These are phyloP conservation scores for Bathelium albidoporum DNA, from an alignment of 495 filamentous ascomycete species.

Conservation along the genomic window DNA sequence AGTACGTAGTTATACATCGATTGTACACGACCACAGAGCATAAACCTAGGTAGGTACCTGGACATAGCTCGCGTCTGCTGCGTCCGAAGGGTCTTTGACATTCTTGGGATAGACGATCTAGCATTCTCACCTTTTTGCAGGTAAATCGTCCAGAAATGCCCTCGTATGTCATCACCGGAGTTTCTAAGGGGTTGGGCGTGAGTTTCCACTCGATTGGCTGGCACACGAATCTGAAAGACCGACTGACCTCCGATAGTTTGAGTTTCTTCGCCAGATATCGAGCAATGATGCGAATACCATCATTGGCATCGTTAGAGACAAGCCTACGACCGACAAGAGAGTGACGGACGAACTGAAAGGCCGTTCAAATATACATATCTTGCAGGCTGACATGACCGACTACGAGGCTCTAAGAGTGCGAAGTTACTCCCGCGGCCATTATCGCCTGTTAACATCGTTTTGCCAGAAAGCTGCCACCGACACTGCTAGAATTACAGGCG, in stretches of 20 bases:
- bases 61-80: no score
- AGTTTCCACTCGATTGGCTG: slow-evolving; percentile 8
- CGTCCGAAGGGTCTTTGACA: background rate
- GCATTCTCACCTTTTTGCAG: background rate
- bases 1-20: no score
- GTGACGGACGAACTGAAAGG: slow-evolving; percentile 13
- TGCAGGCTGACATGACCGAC: slow-evolving; percentile 13
- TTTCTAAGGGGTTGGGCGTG: slow-evolving; percentile 34
- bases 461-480: slow-evolving; percentile 18
- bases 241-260: slow-evolving; percentile 24
- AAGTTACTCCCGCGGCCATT: background rate
- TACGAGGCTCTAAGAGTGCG: slow-evolving; percentile 11
- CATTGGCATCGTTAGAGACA: slow-evolving; percentile 38
- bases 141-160: slow-evolving; percentile 9
- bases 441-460: background rate
- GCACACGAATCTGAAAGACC: background rate
- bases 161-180: slow-evolving; percentile 28
- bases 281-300: slow-evolving; percentile 31
- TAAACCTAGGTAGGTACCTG: no score
- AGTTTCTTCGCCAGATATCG: slow-evolving; percentile 33
- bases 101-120: background rate
- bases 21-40: no score
- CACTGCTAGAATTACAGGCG: slow-evolving; percentile 24
- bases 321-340: slow-evolving; percentile 23
- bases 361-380: slow-evolving; percentile 14